Percentiles rank a stretch among this genome's conserved stretches.
Evolutionary conservation across 495 filamentous ascomycete species (phyloP).

Genomic region (Penicillium egyptiacum): DNA sequence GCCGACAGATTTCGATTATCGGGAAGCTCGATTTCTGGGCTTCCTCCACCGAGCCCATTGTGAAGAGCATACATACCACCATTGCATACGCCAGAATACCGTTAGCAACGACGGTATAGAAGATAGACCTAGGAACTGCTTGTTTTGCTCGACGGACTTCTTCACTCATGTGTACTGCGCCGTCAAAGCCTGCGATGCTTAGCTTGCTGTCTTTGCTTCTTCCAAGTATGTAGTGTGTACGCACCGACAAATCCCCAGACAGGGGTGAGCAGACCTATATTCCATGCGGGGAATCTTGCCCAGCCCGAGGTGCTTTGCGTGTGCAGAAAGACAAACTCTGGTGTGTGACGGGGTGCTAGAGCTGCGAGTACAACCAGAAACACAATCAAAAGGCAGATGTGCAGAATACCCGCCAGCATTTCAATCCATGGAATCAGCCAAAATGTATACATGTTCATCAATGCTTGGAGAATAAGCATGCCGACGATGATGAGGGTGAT

Average conservation of each 20-base stretch:
- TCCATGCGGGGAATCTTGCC: constrained; percentile 31
- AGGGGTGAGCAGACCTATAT: constrained; percentile 40
- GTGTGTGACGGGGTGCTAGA: constrained; percentile 14
- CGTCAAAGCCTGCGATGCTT: constrained; percentile 21
- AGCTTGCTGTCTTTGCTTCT: background rate
- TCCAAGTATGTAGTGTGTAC: background rate
- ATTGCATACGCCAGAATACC: constrained; percentile 38
- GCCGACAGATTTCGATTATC: constrained; percentile 45
- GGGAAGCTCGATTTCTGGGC: constrained; percentile 36
- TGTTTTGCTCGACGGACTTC: constrained; percentile 40
- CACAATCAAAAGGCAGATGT: constrained; percentile 37
- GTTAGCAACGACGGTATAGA: constrained; percentile 35
- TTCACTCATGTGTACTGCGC: constrained; percentile 39
- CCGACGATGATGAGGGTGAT: constrained; percentile 21
- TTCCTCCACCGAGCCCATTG: constrained; percentile 34
- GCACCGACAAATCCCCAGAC: constrained; percentile 29
- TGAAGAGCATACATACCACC: constrained; percentile 42
- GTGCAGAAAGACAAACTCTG: constrained; percentile 21
- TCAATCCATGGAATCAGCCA: constrained; percentile 39
- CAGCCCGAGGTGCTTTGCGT: constrained; percentile 36
- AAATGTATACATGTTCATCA: constrained; percentile 27
- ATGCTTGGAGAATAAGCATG: constrained; percentile 16
- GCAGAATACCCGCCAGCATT: constrained; percentile 33
- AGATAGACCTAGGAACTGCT: constrained; percentile 39
- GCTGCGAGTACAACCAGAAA: constrained; percentile 26